Evolutionary conservation across 2,329 filamentous ascomycete species (phyloP).

Genomic region (Calonectria leucothoes): DNA sequence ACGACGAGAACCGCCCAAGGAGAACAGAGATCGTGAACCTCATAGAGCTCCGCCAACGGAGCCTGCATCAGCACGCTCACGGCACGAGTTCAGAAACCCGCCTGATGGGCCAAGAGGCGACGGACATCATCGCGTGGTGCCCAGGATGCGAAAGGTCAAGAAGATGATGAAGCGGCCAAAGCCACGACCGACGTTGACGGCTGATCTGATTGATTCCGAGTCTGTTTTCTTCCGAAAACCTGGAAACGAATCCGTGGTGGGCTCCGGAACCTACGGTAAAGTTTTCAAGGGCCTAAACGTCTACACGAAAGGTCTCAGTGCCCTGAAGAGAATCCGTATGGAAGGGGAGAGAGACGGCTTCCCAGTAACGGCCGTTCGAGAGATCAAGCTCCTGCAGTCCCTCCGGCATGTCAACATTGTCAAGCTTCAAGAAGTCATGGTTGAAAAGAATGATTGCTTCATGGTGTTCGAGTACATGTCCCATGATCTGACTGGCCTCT

Average conservation of each 20-base stretch:
- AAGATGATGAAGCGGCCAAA: conserved; percentile 78
- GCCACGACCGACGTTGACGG: conserved; percentile 74
- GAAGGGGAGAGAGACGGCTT: conserved; percentile 92
- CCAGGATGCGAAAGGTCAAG: conserved; percentile 72
- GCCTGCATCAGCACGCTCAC: conserved; percentile 60
- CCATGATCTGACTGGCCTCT: conserved; percentile 92
- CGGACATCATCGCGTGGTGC: conserved; percentile 37
- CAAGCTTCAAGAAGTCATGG: conserved; percentile 91
- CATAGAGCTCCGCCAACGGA: conserved; percentile 64
- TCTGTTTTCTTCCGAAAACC: conserved; percentile 96
- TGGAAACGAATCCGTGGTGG: conserved; percentile 96
- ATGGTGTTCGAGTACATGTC: conserved; percentile 99
- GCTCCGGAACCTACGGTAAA: conserved; percentile 95
- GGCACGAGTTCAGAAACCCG: conserved; percentile 48
- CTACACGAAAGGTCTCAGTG: conserved; percentile 87
- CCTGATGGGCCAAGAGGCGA: conserved; percentile 46
- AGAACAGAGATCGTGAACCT: conserved; percentile 57
- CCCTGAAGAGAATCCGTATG: conserved; percentile 93
- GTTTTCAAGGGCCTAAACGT: conserved; percentile 95
- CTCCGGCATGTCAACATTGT: conserved; percentile 87
- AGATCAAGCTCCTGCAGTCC: conserved; percentile 92
- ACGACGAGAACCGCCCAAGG: conserved; percentile 50
- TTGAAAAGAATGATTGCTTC: conserved; percentile 97
- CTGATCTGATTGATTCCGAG: conserved; percentile 81
- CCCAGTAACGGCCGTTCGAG: conserved; percentile 88